A percentile compares a stretch with the other conserved stretches of the same genome.
Evolutionary conservation across 768 basidiomycete species (phyloP).

Genomic region (Xerocomellus intermedius): DNA sequence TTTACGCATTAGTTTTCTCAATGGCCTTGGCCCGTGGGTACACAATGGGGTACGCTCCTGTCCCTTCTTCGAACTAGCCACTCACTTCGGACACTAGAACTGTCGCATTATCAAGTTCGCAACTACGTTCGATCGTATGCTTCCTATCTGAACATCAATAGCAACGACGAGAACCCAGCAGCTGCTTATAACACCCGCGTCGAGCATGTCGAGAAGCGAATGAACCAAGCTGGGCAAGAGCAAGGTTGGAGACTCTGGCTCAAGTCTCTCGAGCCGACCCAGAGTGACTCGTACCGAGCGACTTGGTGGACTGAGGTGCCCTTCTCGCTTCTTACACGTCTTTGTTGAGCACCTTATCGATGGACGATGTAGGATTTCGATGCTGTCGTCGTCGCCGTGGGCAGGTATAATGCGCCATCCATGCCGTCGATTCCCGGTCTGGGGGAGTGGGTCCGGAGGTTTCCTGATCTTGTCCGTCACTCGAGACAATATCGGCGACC

Average conservation of each 20-base stretch:
- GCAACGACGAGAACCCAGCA: slow-evolving; percentile 38
- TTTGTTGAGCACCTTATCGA: not conserved
- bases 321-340: not conserved
- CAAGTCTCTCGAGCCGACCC: slow-evolving; percentile 5
- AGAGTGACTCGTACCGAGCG: slow-evolving; percentile 23
- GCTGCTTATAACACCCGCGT: slow-evolving; percentile 47
- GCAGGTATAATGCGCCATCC: slow-evolving; percentile 10
- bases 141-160: slow-evolving; percentile 4
- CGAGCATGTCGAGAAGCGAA: slow-evolving; percentile 41
- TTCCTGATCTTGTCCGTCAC: slow-evolving; percentile 37
- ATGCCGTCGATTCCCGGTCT: slow-evolving; percentile 17
- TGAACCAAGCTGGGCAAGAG: slow-evolving; percentile 12
- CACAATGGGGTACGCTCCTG: slow-evolving; percentile 7
- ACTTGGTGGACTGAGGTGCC: slow-evolving; percentile 30
- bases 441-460: slow-evolving; percentile 20
- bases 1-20: not conserved
- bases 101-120: slow-evolving; percentile 34
- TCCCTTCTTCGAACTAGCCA: too few species aligned
- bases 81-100: slow-evolving; percentile 14
- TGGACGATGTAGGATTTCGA: slow-evolving; percentile 11
- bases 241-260: slow-evolving; percentile 10
- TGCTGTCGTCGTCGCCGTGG: slow-evolving; percentile 12
- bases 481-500: slow-evolving; percentile 44
- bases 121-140: slow-evolving; percentile 28
- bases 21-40: slow-evolving; percentile 15